Evolutionary conservation across 306 rosid genomes (phyloP).

Genomic region (Crotalaria pallida): DNA sequence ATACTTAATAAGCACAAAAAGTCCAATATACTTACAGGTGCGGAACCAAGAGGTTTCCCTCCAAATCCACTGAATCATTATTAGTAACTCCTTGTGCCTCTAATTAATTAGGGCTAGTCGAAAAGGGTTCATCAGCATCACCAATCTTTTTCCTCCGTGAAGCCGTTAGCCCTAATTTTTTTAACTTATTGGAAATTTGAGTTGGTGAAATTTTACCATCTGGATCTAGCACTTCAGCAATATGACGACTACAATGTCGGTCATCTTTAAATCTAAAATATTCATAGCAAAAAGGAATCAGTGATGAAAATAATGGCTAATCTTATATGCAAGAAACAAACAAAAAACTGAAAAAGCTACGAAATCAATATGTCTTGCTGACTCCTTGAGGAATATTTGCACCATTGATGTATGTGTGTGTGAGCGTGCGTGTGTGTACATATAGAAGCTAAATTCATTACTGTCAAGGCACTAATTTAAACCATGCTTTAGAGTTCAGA

Average conservation of each 20-base stretch:
- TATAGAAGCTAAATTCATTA: neutral
- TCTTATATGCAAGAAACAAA: neutral
- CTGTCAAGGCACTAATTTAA: neutral
- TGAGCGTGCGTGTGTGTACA: neutral
- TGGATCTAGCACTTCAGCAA: conserved; percentile 66
- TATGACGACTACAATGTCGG: conserved; percentile 51
- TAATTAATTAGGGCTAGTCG: conserved; percentile 32
- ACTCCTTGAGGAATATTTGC: neutral
- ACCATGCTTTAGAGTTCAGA: conserved; percentile 2
- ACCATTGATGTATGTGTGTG: neutral
- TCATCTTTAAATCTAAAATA: conserved; percentile 64
- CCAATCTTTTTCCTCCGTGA: conserved; percentile 43
- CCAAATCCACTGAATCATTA: conserved; percentile 31
- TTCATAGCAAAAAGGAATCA: conserved; percentile 6
- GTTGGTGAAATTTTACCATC: conserved; percentile 62
- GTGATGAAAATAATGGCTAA: conserved; percentile 14
- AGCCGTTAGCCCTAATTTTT: conserved; percentile 56
- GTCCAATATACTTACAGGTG: conserved; percentile 46
- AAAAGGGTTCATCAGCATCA: conserved; percentile 18
- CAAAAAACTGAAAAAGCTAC: neutral
- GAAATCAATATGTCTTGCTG: neutral
- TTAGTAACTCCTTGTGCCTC: conserved; percentile 19
- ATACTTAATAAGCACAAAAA: conserved; percentile 12
- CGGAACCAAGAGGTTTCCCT: conserved; percentile 32
- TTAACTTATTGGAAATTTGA: conserved; percentile 66